Conservation (phyloP, 495 filamentous ascomycete species). For the Neurospora discreta region DNA sequence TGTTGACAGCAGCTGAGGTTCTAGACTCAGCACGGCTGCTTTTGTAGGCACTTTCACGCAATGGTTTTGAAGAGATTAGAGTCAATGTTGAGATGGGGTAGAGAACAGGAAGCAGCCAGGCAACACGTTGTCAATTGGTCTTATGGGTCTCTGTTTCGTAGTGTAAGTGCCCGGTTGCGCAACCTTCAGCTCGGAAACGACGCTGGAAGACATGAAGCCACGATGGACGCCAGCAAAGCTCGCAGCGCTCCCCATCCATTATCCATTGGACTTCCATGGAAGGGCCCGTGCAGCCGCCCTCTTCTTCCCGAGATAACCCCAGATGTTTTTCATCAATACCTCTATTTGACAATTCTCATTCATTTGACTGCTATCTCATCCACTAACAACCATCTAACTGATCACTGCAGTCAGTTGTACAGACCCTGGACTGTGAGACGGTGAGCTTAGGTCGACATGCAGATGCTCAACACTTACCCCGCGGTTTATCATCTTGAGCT, state of each 20-base stretch:
- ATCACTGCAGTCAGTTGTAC: not conserved
- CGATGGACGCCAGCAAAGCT: not conserved
- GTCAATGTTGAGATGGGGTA: not conserved
- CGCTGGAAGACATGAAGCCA: conserved; percentile 3
- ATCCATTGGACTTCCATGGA: not conserved
- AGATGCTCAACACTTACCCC: not conserved
- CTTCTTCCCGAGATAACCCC: not conserved
- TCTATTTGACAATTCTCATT: not conserved
- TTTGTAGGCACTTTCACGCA: not conserved
- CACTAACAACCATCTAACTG: not conserved
- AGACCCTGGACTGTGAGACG: not conserved
- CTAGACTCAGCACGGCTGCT: not conserved
- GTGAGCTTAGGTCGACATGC: not conserved
- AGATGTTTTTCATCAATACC: not conserved
- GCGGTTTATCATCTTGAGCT: not conserved
- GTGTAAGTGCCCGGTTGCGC: not conserved
- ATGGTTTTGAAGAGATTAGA: not conserved
- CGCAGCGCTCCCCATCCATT: not conserved
- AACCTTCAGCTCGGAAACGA: not conserved
- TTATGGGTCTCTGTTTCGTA: not conserved
- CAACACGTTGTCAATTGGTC: not conserved
- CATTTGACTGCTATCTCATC: not conserved
- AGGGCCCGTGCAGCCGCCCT: not conserved
- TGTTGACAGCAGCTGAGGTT: not conserved
- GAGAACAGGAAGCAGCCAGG: not conserved